These are phyloP conservation scores for Corrigiola litoralis DNA, from an alignment of 179 eudicot species.

Conservation along the genomic window DNA sequence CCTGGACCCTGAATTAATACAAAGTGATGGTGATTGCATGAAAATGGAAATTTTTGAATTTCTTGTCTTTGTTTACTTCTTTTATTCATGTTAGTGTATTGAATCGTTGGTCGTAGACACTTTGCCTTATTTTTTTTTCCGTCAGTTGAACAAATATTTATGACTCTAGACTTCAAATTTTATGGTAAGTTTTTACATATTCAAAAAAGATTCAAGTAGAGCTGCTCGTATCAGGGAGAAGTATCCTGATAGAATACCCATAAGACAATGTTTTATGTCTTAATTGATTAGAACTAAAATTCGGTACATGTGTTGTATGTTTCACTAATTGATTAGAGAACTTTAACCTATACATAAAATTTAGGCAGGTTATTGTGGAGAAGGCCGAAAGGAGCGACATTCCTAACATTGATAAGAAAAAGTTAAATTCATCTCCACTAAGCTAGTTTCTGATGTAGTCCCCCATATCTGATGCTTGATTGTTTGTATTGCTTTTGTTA, in stretches of 20 bases:
- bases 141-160: background rate
- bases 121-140: background rate
- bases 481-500: no score
- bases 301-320: background rate
- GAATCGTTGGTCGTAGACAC: background rate
- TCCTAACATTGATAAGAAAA: constrained; percentile 63
- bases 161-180: background rate
- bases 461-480: background rate
- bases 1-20: no score
- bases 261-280: constrained; percentile 12
- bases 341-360: constrained; percentile 4
- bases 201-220: constrained; percentile 32
- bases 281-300: background rate
- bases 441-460: background rate
- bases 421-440: constrained; percentile 36
- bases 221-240: constrained; percentile 34
- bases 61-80: background rate
- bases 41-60: background rate
- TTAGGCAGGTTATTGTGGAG: constrained; percentile 56
- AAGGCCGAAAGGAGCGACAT: constrained; percentile 64
- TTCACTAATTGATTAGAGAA: background rate
- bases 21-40: background rate
- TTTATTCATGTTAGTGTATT: constrained; percentile 1
- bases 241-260: constrained; percentile 36
- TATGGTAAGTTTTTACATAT: background rate